phyloP scores from a whole-genome alignment of 1,139 yeast species.

The Taphrina communis region DNA sequence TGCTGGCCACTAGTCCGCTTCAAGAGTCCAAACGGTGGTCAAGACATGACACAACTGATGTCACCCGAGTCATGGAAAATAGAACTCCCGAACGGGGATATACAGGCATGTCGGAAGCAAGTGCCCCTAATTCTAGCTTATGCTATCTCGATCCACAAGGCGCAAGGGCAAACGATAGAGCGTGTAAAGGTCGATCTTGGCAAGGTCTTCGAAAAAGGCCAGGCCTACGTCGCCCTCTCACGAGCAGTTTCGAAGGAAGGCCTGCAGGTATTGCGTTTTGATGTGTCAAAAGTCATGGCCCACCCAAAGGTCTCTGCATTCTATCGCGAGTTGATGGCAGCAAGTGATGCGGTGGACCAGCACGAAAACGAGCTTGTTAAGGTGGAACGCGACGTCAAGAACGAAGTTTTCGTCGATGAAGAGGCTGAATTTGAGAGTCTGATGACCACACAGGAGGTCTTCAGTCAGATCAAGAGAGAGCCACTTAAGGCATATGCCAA shows the following conservation, averaged over 20 bases:
- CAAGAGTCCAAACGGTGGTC: slow-evolving; percentile 67
- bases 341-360: slow-evolving; percentile 14
- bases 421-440: neutral
- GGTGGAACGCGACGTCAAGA: neutral
- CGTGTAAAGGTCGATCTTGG: slow-evolving; percentile 80
- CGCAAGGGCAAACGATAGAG: slow-evolving; percentile 93
- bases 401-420: neutral
- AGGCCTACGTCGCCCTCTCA: slow-evolving; percentile 91
- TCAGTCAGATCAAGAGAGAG: slow-evolving; percentile 30
- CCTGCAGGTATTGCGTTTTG: slow-evolving; percentile 75
- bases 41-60: slow-evolving; percentile 66
- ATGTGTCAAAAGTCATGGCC: slow-evolving; percentile 65
- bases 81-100: slow-evolving; percentile 63
- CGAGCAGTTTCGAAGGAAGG: slow-evolving; percentile 80
- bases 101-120: slow-evolving; percentile 66
- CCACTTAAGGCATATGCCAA: slow-evolving; percentile 26
- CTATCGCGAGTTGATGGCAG: slow-evolving; percentile 53
- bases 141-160: slow-evolving; percentile 93
- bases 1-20: slow-evolving; percentile 78
- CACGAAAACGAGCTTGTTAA: neutral
- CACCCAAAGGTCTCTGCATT: slow-evolving; percentile 70
- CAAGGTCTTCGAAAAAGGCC: slow-evolving; percentile 81
- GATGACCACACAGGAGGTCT: slow-evolving; percentile 36
- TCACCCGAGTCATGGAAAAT: slow-evolving; percentile 76
- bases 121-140: slow-evolving; percentile 89